These are phyloP conservation scores for Dothideomycetidae sp. DNA, from an alignment of 2,329 filamentous ascomycete genomes.

Conservation along the genomic window DNA sequence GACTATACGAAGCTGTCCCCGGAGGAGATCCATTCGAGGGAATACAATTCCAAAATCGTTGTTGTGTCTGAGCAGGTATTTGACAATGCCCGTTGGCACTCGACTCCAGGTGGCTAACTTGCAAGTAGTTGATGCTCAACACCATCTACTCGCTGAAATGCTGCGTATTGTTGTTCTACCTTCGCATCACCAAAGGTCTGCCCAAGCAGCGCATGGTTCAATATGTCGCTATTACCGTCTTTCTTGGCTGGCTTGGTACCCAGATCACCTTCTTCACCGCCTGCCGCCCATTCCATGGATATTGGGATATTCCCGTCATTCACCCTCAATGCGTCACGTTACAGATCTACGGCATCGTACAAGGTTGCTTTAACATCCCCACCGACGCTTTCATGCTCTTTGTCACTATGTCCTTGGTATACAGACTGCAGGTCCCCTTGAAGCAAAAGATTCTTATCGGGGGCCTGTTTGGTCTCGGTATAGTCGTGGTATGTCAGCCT, in stretches of 20 bases:
- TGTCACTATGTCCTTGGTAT: conserved; percentile 42
- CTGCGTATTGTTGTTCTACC: conserved; percentile 44
- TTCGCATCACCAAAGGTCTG: conserved; percentile 22
- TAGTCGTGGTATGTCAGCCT: conserved; percentile 28
- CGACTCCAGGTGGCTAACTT: conserved; percentile 15
- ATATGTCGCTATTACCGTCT: conserved; percentile 22
- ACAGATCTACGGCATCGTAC: conserved; percentile 43
- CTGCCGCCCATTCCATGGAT: conserved; percentile 13
- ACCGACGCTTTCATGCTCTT: conserved; percentile 46
- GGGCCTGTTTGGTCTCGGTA: conserved; percentile 37
- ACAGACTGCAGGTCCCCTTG: conserved; percentile 34
- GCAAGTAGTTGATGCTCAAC: conserved; percentile 40
- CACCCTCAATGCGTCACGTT: conserved; percentile 44
- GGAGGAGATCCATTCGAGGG: conserved; percentile 23
- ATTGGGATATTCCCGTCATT: conserved; percentile 15
- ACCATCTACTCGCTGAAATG: conserved; percentile 43
- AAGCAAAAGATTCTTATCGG: conserved; percentile 41
- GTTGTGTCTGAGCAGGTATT: conserved; percentile 36
- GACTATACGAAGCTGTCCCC: conserved; percentile 21
- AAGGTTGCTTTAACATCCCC: conserved; percentile 45
- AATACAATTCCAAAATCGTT: conserved; percentile 33
- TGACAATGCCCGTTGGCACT: conserved; percentile 36
- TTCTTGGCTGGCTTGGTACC: conserved; percentile 10
- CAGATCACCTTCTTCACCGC: conserved; percentile 13
- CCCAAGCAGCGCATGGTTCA: conserved; percentile 22